These are phyloP conservation scores for Mortierella sp. DNA, from an alignment of 371 early-diverging fungal genomes.

Conservation along the genomic window DNA sequence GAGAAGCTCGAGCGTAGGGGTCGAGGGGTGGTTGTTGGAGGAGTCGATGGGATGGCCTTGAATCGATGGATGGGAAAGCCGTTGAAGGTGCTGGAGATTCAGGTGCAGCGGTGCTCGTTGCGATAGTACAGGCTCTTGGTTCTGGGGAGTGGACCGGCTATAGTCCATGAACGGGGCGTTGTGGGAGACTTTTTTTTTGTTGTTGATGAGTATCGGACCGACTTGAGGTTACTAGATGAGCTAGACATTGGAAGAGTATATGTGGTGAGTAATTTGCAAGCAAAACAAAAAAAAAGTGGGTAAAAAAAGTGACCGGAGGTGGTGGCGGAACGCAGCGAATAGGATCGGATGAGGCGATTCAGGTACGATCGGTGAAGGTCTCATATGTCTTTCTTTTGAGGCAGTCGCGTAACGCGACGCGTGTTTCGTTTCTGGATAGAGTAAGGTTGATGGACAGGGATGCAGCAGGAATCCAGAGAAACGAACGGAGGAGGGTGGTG, in stretches of 20 bases:
- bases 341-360: neutral
- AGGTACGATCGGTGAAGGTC: neutral
- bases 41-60: neutral
- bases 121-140: constrained; percentile 21
- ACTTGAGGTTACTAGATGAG: neutral
- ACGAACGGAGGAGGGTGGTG: neutral
- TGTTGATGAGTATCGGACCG: neutral
- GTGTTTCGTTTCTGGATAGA: neutral
- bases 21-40: constrained; percentile 8
- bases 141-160: constrained; percentile 26
- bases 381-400: neutral
- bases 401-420: neutral
- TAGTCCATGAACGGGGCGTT: constrained; percentile 39
- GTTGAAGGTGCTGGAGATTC: constrained; percentile 15
- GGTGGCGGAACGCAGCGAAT: neutral
- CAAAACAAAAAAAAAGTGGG: neutral
- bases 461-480: neutral
- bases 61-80: neutral
- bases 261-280: neutral
- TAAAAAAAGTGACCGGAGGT: neutral
- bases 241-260: neutral
- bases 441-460: constrained; percentile 48
- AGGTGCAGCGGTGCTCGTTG: constrained; percentile 11
- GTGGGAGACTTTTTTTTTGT: neutral
- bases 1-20: constrained; percentile 13